phyloP scores from a whole-genome alignment of 805 yeast species.

The Candida hispaniensis region DNA sequence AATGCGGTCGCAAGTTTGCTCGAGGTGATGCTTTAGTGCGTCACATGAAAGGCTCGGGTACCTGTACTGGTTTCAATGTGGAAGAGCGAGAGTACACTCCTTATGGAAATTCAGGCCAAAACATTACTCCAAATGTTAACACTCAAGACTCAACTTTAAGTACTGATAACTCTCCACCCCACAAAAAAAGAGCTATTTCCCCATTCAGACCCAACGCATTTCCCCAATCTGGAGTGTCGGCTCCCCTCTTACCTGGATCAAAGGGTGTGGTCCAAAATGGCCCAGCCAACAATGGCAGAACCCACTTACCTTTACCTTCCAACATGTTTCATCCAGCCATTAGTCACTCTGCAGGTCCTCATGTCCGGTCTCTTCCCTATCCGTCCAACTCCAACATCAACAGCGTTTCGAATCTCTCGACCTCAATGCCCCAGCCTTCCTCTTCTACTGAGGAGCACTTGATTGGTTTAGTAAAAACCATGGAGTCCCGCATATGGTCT shows the following conservation, averaged over 20 bases:
- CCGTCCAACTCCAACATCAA: too few relatives aligned
- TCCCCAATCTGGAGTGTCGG: too few relatives aligned
- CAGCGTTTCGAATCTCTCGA: too few relatives aligned
- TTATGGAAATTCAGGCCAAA: neutral
- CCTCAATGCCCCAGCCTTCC: constrained; percentile 12
- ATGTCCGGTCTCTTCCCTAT: constrained; percentile 15
- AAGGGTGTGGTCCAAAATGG: too few relatives aligned
- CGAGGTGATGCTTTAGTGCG: constrained; percentile 67
- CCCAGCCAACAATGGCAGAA: constrained; percentile 3
- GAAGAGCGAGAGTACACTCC: constrained; percentile 10
- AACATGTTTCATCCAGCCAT: constrained; percentile 8
- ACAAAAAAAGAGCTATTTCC: constrained; percentile 9
- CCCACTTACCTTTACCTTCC: constrained; percentile 7
- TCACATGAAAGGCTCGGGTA: constrained; percentile 42
- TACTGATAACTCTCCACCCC: too few relatives aligned
- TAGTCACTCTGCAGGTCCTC: constrained; percentile 13
- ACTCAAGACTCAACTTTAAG: too few relatives aligned
- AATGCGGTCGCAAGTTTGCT: constrained; percentile 57
- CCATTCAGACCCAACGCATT: too few relatives aligned
- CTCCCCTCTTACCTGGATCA: too few relatives aligned
- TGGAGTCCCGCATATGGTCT: constrained; percentile 26
- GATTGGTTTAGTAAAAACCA: constrained; percentile 22
- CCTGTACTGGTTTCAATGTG: constrained; percentile 21
- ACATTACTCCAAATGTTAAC: too few relatives aligned
- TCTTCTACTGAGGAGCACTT: constrained; percentile 18